phyloP scores from a whole-genome alignment of 164 flowering plant species.

The Stephania japonica region DNA sequence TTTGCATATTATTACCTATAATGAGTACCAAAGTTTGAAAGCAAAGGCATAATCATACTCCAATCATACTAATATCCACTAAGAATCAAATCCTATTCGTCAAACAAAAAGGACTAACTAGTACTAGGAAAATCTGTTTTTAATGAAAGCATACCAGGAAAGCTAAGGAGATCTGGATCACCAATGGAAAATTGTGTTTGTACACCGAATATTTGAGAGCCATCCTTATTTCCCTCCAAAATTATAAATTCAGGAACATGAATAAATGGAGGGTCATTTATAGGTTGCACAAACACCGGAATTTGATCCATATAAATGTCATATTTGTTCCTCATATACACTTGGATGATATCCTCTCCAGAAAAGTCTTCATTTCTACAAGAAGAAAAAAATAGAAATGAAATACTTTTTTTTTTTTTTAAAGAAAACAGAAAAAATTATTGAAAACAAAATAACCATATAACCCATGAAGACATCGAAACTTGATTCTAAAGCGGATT shows the following conservation, averaged over 20 bases:
- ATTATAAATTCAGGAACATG: constrained; percentile 49
- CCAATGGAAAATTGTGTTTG: constrained; percentile 47
- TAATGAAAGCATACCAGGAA: constrained; percentile 46
- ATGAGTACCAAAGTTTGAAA: too few relatives aligned
- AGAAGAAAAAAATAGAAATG: constrained; percentile 1
- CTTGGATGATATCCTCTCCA: constrained; percentile 55
- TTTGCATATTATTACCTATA: too few relatives aligned
- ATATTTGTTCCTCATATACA: constrained; percentile 59
- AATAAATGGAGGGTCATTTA: constrained; percentile 86
- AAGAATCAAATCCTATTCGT: not conserved
- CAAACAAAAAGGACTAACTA: not conserved
- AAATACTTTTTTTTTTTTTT: not conserved
- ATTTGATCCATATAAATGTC: constrained; percentile 49
- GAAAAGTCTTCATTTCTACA: constrained; percentile 67
- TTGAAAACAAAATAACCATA: not conserved
- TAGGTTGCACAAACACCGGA: constrained; percentile 66
- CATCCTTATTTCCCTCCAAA: constrained; percentile 30
- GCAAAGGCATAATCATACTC: not conserved
- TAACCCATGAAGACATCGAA: not conserved
- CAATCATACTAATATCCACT: not conserved
- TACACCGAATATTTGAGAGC: constrained; percentile 37
- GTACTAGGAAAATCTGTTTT: not conserved
- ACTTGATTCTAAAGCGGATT: not conserved
- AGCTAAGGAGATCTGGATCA: constrained; percentile 68
- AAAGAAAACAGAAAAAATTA: not conserved